Percentiles rank a stretch among this genome's conserved stretches.
phyloP scores from a whole-genome alignment of 805 yeast species.

The Yarrowia yakushimensis region DNA sequence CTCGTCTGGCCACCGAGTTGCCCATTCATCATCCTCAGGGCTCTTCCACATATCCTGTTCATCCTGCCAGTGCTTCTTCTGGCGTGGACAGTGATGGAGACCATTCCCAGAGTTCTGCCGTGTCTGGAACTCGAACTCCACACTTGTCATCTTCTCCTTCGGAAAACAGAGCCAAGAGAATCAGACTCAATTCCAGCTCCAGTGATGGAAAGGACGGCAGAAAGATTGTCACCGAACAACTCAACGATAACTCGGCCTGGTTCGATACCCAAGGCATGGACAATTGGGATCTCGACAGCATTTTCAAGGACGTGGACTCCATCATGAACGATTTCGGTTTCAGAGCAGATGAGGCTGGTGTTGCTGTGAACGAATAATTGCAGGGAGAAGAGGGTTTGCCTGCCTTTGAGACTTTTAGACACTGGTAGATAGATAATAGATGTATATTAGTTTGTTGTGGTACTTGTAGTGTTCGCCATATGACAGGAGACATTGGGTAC shows the following conservation, averaged over 20 bases:
- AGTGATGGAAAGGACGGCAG: background rate
- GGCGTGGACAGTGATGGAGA: constrained; percentile 2
- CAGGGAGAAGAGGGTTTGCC: no score
- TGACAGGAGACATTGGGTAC: no score
- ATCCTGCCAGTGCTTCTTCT: background rate
- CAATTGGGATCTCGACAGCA: constrained; percentile 47
- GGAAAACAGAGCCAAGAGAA: constrained; percentile 9
- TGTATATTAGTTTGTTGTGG: no score
- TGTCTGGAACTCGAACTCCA: background rate
- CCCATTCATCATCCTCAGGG: constrained; percentile 17
- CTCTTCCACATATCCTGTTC: background rate
- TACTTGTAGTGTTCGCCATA: no score
- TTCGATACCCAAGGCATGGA: constrained; percentile 17
- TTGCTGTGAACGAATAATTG: background rate
- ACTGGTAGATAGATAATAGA: no score
- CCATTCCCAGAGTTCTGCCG: background rate
- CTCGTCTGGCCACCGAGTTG: constrained; percentile 7
- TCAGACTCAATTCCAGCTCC: constrained; percentile 3
- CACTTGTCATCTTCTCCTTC: background rate
- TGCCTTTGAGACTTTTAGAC: no score
- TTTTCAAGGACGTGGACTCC: constrained; percentile 78
- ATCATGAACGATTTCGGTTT: constrained; percentile 91
- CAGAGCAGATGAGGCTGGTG: constrained; percentile 35
- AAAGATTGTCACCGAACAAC: background rate
- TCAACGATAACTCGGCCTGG: constrained; percentile 15